phyloP scores from a whole-genome alignment of 1,284 basidiomycete genomes.

The Fistulinella cinereoalba region DNA sequence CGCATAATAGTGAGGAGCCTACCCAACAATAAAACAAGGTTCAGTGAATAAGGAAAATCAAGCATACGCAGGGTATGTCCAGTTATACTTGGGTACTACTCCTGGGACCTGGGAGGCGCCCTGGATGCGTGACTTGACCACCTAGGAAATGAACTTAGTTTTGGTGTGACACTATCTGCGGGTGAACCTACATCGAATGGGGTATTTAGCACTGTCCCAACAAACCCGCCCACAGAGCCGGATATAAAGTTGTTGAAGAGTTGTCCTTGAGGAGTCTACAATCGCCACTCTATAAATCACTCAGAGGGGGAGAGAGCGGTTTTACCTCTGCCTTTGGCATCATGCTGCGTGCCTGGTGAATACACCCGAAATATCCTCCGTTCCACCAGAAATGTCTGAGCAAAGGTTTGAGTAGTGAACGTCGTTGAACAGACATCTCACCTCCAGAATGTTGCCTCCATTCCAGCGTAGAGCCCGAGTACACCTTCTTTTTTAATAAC shows the following conservation, averaged over 20 bases:
- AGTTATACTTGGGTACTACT: conserved; percentile 82
- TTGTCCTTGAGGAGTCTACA: conserved; percentile 65
- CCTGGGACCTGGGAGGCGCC: conserved; percentile 67
- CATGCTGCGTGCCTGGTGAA: conserved; percentile 76
- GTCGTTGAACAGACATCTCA: conserved; percentile 24
- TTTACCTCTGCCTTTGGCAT: conserved; percentile 83
- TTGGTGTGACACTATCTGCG: neutral
- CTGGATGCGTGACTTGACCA: conserved; percentile 96
- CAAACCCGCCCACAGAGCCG: conserved; percentile 86
- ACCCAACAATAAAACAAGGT: conserved; percentile 1
- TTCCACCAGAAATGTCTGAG: conserved; percentile 86
- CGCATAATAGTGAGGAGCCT: conserved; percentile 76
- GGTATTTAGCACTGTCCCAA: conserved; percentile 81
- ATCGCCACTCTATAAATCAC: neutral
- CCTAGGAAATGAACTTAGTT: conserved; percentile 35
- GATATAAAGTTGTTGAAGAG: conserved; percentile 92
- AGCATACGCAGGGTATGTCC: conserved; percentile 79
- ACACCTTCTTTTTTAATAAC: conserved; percentile 76
- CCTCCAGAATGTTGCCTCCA: conserved; percentile 97
- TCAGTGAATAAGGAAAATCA: neutral
- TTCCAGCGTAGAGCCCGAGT: conserved; percentile 86
- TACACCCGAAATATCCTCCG: conserved; percentile 92
- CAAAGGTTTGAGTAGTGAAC: neutral
- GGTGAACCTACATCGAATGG: conserved; percentile 60
- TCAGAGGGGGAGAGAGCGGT: neutral